Evolutionary conservation across 2,329 filamentous ascomycete species (phyloP).

Genomic region (Talaromyces islandicus): DNA sequence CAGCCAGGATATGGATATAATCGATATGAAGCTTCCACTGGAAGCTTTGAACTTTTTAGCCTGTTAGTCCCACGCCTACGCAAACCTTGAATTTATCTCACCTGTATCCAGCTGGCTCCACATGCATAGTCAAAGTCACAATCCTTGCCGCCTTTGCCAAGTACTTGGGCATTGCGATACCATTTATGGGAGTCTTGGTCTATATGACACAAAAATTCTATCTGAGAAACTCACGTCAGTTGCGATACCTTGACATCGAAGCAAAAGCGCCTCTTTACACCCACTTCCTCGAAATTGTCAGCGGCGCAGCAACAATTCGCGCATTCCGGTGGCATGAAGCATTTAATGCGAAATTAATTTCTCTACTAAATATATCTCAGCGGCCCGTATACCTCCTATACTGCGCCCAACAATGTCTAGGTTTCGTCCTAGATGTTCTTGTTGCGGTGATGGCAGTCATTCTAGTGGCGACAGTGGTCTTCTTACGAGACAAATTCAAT

Average conservation of each 20-base stretch:
- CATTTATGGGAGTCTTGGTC: conserved; percentile 40
- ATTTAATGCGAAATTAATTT: conserved; percentile 40
- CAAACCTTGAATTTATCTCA: neutral
- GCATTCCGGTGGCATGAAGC: conserved; percentile 47
- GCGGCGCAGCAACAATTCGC: conserved; percentile 50
- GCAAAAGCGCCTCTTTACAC: conserved; percentile 55
- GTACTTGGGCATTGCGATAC: conserved; percentile 47
- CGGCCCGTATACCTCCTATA: conserved; percentile 53
- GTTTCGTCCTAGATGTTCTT: conserved; percentile 45
- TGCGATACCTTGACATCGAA: conserved; percentile 57
- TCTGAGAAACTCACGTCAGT: conserved; percentile 54
- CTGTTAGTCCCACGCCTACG: too few species aligned
- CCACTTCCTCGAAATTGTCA: conserved; percentile 53
- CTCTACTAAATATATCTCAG: conserved; percentile 49
- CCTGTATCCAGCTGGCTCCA: neutral
- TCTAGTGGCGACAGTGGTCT: conserved; percentile 45
- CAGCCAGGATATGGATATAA: conserved; percentile 33
- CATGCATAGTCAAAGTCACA: conserved; percentile 39
- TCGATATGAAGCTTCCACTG: conserved; percentile 38
- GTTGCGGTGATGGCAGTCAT: conserved; percentile 44
- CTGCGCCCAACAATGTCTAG: conserved; percentile 54
- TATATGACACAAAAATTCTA: conserved; percentile 53
- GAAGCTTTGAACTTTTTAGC: conserved; percentile 7
- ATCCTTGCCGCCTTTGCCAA: conserved; percentile 44
- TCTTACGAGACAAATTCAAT: conserved; percentile 35